phyloP scores from a whole-genome alignment of 306 rosid genomes.

The Hippophae tibetana region DNA sequence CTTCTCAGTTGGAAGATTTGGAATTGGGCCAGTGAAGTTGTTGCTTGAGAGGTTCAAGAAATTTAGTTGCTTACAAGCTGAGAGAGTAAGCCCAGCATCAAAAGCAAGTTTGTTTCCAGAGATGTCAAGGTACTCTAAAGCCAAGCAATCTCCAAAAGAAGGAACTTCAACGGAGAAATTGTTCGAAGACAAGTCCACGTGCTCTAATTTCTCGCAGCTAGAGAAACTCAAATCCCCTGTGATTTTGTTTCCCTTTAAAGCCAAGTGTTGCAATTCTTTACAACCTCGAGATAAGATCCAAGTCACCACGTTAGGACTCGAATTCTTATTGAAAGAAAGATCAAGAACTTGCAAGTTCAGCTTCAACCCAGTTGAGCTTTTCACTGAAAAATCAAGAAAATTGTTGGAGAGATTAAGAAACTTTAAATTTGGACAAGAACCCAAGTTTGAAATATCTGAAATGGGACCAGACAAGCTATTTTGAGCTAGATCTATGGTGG shows the following conservation, averaged over 20 bases:
- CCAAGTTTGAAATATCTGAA: conserved; percentile 25
- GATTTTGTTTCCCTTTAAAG: conserved; percentile 55
- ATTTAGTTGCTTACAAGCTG: conserved; percentile 35
- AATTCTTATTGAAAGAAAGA: conserved; percentile 56
- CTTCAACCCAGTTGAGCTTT: conserved; percentile 10
- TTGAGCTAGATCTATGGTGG: conserved; percentile 60
- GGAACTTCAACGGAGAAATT: conserved; percentile 49
- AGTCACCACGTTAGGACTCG: conserved; percentile 31
- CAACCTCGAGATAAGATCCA: conserved; percentile 45
- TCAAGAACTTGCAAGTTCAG: conserved; percentile 42
- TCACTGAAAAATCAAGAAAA: conserved; percentile 27
- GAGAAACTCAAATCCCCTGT: conserved; percentile 45
- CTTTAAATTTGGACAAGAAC: conserved; percentile 38
- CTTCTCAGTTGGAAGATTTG: conserved; percentile 35
- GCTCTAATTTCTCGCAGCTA: conserved; percentile 23
- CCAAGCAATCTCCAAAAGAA: conserved; percentile 53
- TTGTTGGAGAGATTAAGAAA: conserved; percentile 62
- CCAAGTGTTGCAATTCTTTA: conserved; percentile 21
- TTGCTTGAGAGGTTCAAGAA: conserved; percentile 57
- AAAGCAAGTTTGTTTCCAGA: conserved; percentile 66
- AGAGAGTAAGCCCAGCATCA: conserved; percentile 35
- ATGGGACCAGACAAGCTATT: conserved; percentile 51
- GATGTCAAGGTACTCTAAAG: conserved; percentile 48
- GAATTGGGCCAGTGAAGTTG: conserved; percentile 50
- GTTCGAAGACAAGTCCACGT: conserved; percentile 60